Percentiles rank a stretch among this genome's conserved stretches.
phyloP scores from a whole-genome alignment of 306 rosid species.

The Cucumis melo region DNA sequence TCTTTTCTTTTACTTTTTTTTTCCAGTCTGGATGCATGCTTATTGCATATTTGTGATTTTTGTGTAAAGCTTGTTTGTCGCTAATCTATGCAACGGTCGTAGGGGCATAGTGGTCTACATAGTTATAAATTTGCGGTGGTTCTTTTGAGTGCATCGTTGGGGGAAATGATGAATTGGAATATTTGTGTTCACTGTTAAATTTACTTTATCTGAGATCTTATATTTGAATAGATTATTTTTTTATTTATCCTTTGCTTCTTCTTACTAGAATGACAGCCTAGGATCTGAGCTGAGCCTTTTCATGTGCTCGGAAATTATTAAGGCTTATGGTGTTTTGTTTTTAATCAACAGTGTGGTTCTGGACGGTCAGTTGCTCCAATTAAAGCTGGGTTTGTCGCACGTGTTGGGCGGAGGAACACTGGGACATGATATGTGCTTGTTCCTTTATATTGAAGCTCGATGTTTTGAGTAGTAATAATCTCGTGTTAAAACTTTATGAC shows the following conservation, averaged over 20 bases:
- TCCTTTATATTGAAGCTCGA: background rate
- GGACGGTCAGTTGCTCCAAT: constrained; percentile 91
- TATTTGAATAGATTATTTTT: background rate
- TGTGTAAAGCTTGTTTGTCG: background rate
- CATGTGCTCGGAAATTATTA: background rate
- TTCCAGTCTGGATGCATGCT: background rate
- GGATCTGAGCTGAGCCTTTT: background rate
- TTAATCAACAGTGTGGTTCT: constrained; percentile 59
- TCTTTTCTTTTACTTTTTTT: background rate
- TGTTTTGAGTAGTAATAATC: background rate
- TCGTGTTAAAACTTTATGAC: background rate
- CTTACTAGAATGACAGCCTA: background rate
- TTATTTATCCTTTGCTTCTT: background rate
- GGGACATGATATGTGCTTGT: constrained; percentile 32
- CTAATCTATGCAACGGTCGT: background rate
- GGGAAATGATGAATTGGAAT: constrained; percentile 8
- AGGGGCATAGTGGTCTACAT: background rate
- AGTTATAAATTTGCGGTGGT: background rate
- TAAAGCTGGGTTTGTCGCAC: constrained; percentile 96
- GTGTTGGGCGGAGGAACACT: constrained; percentile 76
- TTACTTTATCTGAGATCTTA: constrained; percentile 14
- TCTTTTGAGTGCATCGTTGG: background rate
- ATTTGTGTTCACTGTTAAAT: constrained; percentile 20
- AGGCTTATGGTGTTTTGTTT: background rate
- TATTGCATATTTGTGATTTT: background rate